Evolutionary conservation across 352 stramenopile genomes (phyloP), one percentile per base, ranked within the genome.

Genomic region (Pythium biforme): DNA sequence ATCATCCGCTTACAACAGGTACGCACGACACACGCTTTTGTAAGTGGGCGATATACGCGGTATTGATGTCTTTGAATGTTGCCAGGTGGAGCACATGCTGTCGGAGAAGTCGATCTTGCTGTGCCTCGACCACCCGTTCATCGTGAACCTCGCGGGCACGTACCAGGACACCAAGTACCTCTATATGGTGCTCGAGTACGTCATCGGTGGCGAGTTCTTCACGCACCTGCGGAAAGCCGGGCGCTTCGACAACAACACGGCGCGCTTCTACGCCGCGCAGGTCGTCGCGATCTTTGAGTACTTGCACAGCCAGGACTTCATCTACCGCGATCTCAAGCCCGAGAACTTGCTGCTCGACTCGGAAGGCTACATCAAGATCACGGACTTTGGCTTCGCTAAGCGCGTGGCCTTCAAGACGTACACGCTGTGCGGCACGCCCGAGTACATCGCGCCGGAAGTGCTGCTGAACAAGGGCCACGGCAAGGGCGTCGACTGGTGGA

Each of bases 171-270:
- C 86, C 34, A 94, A 92, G 70, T 98, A 95, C 67, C 76, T 99
- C 56, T 99, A 98, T 78, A 98, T 99, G 92, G 88, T 99, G 53
- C 81, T 99, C 49, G 97, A 99, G 69, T 98, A 98, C 68, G 86
- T 98, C 19, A 95, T 98, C 59, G 97, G 97, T 49, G 97, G 97
- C 52, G 97, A 99, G 76, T 98, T 99, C 75, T 99, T 99, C 73
- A 98, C 92, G 25, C 92, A 98, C 63, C 66, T 99, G 20, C 79
- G 94, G 48, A 97, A 97, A 83, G 91, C 92, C 22, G 92, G 88
- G 22, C 89, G 90, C 39, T 98, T 99, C 55, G 89, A 98, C 64
- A 97, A 95, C 73, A 90, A 88, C 60, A 81, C 88, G 27, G 86
- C 91, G 51, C 93, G 96, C 59, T 98, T 98, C 69, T 98, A 97